Evolutionary conservation across 2,329 filamentous ascomycete genomes (phyloP).

Genomic region (Penicillium expansum): DNA sequence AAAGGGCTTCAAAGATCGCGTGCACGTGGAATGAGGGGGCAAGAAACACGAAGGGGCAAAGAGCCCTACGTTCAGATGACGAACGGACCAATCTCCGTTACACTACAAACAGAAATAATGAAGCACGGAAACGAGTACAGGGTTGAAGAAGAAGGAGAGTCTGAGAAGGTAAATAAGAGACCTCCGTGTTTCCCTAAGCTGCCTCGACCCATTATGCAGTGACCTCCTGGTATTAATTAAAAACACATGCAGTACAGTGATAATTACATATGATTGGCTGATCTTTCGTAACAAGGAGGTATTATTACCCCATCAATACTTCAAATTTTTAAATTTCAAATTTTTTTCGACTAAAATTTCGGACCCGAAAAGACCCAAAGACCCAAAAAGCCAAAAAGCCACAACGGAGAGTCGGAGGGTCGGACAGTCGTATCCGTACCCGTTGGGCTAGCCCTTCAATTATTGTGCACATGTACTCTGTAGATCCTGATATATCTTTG

Average conservation of each 20-base stretch:
- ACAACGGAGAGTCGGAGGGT: too few relatives aligned
- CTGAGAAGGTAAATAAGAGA: constrained; percentile 13
- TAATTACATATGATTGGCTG: neutral
- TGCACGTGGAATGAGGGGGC: constrained; percentile 24
- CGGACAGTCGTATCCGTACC: neutral
- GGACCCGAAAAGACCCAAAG: neutral
- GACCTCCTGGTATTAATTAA: constrained; percentile 10
- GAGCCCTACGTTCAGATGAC: constrained; percentile 11
- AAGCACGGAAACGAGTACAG: neutral
- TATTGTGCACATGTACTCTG: too few relatives aligned
- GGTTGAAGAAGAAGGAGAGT: constrained; percentile 5
- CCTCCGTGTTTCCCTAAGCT: neutral
- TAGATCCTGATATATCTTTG: too few relatives aligned
- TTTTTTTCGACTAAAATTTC: constrained; percentile 5
- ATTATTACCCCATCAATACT: too few relatives aligned
- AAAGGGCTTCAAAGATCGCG: constrained; percentile 14
- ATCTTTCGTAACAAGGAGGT: neutral
- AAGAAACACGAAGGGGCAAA: constrained; percentile 9
- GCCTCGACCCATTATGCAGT: constrained; percentile 1
- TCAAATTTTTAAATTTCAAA: too few relatives aligned
- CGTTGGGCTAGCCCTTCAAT: too few relatives aligned
- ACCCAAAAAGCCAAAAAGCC: neutral
- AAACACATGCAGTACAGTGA: neutral
- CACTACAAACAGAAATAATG: neutral
- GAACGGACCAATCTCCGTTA: constrained; percentile 1